Evolutionary conservation across 164 flowering plant species (phyloP), one percentile per base, ranked within the genome.

Genomic region (Magnolia changhungtana): DNA sequence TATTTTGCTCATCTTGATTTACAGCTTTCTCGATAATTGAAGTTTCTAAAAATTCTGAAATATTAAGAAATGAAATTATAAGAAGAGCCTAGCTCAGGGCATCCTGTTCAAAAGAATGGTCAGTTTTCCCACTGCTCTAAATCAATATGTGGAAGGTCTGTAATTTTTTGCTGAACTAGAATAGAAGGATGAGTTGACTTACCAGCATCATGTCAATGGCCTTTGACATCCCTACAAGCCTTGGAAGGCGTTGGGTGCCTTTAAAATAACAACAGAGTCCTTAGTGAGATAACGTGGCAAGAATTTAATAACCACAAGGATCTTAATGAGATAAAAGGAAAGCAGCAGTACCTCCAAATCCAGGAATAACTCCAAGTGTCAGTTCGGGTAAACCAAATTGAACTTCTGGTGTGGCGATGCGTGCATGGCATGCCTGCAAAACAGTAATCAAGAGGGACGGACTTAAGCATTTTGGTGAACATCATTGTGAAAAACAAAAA

Each of bases 201-300:
- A 94, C 99, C 91, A 91, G 79, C 92, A 96, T 92, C 87, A 96
- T 90, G 72, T 94, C 98, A 84, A 92, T 74, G 72, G 96, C 96
- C 80, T 89, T 92, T 78, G 92, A 67, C 72, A 91, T 75, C 66
- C 99, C 99, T 14, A 92, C 75, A 67, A 96, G 94, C 87, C 99
- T 89, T 76, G 99, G 99, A 86, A 96, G 97, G 58, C 92, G 93
- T 78, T 96, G 99, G 51, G 99, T 94, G 61, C 99, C 99, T 96
- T 80, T 21, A 31, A 80, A 73, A 66, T 37, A 14, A 80, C 24
- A 10, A 75, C 79, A 1, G 63, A 10, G 19, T 72, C 70, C 45
- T 68, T 52, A 27, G 74, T 72, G 61, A 77, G 69, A 4, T 13
- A 64, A 16, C 37, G 19, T 20, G 68, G 45, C 24, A 16, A 64